A percentile compares a stretch with the other conserved stretches of the same genome.
These are phyloP conservation scores for Scytalidium sp. DNA, from an alignment of 2,329 filamentous ascomycete genomes.

Conservation along the genomic window DNA sequence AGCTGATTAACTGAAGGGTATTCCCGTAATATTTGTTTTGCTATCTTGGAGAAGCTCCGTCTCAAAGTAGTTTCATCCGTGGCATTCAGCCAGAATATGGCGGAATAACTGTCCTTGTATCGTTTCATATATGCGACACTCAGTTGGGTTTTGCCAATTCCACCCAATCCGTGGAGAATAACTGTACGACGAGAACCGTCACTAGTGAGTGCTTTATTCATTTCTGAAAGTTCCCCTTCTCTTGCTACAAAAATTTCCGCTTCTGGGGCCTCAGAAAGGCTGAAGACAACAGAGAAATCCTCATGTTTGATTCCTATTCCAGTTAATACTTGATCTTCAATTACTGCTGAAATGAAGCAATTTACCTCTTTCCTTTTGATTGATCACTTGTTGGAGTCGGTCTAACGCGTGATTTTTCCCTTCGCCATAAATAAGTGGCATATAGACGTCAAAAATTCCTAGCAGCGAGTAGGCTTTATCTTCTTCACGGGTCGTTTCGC, in stretches of 20 bases:
- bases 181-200: constrained; percentile 14
- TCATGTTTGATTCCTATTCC: constrained; percentile 17
- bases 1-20: constrained; percentile 5
- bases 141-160: constrained; percentile 45
- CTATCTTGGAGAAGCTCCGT: constrained; percentile 18
- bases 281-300: constrained; percentile 27
- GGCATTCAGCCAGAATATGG: constrained; percentile 1
- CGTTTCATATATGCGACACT: constrained; percentile 29
- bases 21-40: constrained; percentile 6
- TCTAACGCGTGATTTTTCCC: constrained; percentile 24
- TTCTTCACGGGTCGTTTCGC: constrained; percentile 31
- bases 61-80: constrained; percentile 10
- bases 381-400: constrained; percentile 31
- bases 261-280: constrained; percentile 22
- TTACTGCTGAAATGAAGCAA: constrained; percentile 26
- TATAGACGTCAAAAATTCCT: no score
- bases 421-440: no score
- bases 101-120: neutral
- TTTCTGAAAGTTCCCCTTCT: constrained; percentile 26
- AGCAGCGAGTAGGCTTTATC: no score
- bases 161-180: constrained; percentile 33
- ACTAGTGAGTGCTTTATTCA: constrained; percentile 23
- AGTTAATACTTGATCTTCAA: constrained; percentile 9
- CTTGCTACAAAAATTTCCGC: constrained; percentile 29
- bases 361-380: neutral